Percentiles rank a stretch among this genome's conserved stretches.
phyloP scores from a whole-genome alignment of 306 rosid species.

The Rosa lucieae region DNA sequence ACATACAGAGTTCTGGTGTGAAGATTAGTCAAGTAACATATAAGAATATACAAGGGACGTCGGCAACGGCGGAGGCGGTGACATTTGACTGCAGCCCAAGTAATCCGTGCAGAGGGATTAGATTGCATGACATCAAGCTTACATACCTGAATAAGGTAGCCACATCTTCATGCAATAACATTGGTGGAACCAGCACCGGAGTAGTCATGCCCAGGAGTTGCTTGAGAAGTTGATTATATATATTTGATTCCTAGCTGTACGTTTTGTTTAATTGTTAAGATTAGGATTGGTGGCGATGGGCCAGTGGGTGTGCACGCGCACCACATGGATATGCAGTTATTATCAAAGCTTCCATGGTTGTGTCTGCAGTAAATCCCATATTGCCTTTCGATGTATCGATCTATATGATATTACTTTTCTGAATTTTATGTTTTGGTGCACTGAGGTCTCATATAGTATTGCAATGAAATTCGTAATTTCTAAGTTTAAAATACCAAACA shows the following conservation, averaged over 20 bases:
- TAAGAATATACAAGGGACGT: slow-evolving; percentile 52
- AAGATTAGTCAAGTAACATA: slow-evolving; percentile 50
- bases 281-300: background rate
- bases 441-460: too few species aligned
- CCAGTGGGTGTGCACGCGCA: background rate
- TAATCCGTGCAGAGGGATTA: slow-evolving; percentile 47
- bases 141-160: slow-evolving; percentile 35
- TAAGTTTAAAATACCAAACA: too few species aligned
- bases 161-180: slow-evolving; percentile 45
- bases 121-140: slow-evolving; percentile 48
- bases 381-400: background rate
- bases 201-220: slow-evolving; percentile 34
- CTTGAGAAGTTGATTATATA: background rate
- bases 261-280: background rate
- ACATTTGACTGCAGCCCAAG: slow-evolving; percentile 60
- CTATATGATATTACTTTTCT: background rate
- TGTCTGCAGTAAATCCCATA: background rate
- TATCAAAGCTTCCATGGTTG: background rate
- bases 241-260: background rate
- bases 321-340: background rate
- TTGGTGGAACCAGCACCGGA: slow-evolving; percentile 41
- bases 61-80: slow-evolving; percentile 53
- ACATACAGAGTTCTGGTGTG: slow-evolving; percentile 48
- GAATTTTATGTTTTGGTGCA: too few species aligned
- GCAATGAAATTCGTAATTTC: too few species aligned